Evolutionary conservation across 106 monocot genomes (phyloP).

Genomic region (Dioscorea alata): DNA sequence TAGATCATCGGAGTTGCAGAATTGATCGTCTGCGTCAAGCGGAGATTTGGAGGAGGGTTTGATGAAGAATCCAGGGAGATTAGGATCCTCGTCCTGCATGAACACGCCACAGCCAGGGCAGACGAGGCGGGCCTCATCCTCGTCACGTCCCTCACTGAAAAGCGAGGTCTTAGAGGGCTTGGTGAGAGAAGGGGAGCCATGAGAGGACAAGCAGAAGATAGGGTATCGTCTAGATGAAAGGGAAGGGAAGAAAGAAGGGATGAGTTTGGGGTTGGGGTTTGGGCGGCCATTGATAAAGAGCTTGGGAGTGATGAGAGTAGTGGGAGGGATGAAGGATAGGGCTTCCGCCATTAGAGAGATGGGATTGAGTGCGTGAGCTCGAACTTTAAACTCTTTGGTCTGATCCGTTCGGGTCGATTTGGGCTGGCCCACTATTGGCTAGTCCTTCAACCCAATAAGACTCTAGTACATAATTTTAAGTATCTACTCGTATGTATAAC

Average conservation of each 20-base stretch:
- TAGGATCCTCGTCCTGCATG: slow-evolving; percentile 80
- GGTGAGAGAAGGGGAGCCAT: slow-evolving; percentile 1
- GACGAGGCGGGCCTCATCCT: slow-evolving; percentile 40
- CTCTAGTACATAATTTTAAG: no score
- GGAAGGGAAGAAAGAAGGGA: slow-evolving; percentile 3
- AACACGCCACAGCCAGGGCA: slow-evolving; percentile 95
- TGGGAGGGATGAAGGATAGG: slow-evolving; percentile 4
- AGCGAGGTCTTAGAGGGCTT: slow-evolving; percentile 8
- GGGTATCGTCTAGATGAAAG: slow-evolving; percentile 10
- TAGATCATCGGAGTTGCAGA: background rate
- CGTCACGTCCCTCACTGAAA: slow-evolving; percentile 73
- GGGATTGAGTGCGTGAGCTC: background rate
- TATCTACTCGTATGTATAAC: no score
- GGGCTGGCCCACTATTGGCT: no score
- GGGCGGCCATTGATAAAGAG: background rate
- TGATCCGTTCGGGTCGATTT: no score
- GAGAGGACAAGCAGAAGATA: slow-evolving; percentile 17
- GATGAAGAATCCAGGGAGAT: slow-evolving; percentile 78
- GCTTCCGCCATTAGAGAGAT: slow-evolving; percentile 17
- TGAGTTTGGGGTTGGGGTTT: slow-evolving; percentile 15
- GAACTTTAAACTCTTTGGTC: no score
- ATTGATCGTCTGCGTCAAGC: background rate
- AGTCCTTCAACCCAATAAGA: no score
- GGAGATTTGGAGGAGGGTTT: slow-evolving; percentile 7
- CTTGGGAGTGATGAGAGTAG: background rate